Evolutionary conservation across 371 early-diverging fungal species (phyloP), one percentile per base, ranked within the genome.

Genomic region (Rhizopus sp.): DNA sequence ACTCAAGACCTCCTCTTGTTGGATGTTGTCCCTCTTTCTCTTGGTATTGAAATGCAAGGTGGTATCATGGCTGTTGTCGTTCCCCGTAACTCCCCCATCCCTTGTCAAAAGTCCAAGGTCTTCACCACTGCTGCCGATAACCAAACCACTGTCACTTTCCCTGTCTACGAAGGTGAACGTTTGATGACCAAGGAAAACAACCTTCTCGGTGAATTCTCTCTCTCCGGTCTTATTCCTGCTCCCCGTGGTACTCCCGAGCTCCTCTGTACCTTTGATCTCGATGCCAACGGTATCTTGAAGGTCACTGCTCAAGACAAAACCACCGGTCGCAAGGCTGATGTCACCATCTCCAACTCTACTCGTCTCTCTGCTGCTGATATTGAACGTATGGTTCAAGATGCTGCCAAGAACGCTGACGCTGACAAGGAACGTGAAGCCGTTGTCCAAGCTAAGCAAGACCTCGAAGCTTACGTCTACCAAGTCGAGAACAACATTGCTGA

Each of bases 231-330:
- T 63, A 87, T 92, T 48, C 93, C 94, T 54, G 89, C 92, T 65
- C 93, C 94, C 50, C 91, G 92, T 68, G 94, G 94, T 58, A 86
- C 84, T 46, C 94, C 97, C 54, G 91, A 92, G 73, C 88, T 98
- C 55, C 91, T 93, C 70, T 92, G 93, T 64, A 88, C 93, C 57
- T 95, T 96, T 77, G 95, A 95, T 69, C 75, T 94, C 49, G 95
- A 96, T 76, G 92, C 93, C 69, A 92, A 98, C 81, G 94, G 94
- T 80, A 94, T 95, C 75, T 82, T 93, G 60, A 94, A 92, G 77
- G 95, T 98, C 63, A 85, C 91, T 62, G 97, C 97, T 64, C 82
- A 85, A 60, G 96, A 96, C 84, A 90, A 89, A 82, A 86, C 88
- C 57, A 94, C 95, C 55, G 93, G 94, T 57, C 60, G 60, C 39